phyloP scores from a whole-genome alignment of 495 filamentous ascomycete genomes.

The Talaromyces stipitatus region DNA sequence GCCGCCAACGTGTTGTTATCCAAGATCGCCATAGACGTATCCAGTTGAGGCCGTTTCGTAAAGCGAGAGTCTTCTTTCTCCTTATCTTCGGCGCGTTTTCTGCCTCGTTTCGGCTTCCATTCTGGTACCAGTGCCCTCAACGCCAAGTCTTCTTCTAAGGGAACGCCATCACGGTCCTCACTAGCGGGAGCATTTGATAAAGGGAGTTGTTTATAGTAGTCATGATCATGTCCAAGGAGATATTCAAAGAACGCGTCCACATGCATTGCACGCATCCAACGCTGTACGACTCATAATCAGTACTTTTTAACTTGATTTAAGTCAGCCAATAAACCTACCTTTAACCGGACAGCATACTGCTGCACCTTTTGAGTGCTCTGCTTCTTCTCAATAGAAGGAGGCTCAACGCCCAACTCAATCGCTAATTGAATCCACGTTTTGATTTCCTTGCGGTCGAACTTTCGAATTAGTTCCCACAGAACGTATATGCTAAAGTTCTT shows the following conservation, averaged over 20 bases:
- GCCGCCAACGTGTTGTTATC: conserved; percentile 44
- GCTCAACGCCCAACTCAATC: conserved; percentile 82
- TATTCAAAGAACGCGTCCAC: conserved; percentile 96
- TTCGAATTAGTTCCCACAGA: conserved; percentile 76
- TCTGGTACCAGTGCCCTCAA: conserved; percentile 83
- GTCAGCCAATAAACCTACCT: conserved; percentile 47
- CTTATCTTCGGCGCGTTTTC: conserved; percentile 73
- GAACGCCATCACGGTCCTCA: conserved; percentile 74
- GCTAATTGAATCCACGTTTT: conserved; percentile 96
- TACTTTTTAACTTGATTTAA: not conserved
- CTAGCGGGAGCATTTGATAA: conserved; percentile 50
- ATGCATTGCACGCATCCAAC: conserved; percentile 99
- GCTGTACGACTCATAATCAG: conserved; percentile 36
- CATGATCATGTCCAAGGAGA: conserved; percentile 67
- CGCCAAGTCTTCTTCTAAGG: conserved; percentile 86
- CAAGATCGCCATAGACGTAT: conserved; percentile 56
- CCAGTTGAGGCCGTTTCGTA: conserved; percentile 57
- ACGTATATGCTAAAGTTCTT: conserved; percentile 81
- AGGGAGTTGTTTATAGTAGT: conserved; percentile 82
- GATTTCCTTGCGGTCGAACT: conserved; percentile 78
- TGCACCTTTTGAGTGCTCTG: conserved; percentile 96
- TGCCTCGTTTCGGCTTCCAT: conserved; percentile 81
- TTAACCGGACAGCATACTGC: conserved; percentile 90
- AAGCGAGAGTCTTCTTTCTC: conserved; percentile 49
- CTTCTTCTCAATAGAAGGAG: conserved; percentile 73